Evolutionary conservation across 1,284 basidiomycete species (phyloP).

Genomic region (Melampsora americana): DNA sequence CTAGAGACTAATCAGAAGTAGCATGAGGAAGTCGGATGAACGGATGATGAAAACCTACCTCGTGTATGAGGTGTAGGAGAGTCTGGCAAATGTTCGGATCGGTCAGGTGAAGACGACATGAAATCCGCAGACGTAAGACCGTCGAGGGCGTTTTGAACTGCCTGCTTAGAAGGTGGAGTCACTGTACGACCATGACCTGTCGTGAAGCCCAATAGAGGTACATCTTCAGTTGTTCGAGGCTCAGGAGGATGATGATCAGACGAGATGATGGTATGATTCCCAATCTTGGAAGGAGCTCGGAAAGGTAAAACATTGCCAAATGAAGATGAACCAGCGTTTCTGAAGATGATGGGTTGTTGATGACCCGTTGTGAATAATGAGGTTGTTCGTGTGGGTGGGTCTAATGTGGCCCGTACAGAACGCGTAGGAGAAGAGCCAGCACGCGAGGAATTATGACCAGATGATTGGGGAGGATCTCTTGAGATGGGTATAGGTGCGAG

Average conservation of each 20-base stretch:
- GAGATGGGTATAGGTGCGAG: not conserved
- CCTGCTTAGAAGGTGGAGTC: conserved; percentile 15
- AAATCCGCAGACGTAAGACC: conserved; percentile 4
- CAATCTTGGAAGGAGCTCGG: not conserved
- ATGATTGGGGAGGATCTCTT: not conserved
- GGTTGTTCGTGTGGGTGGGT: not conserved
- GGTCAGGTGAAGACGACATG: conserved; percentile 10
- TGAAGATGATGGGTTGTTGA: conserved; percentile 6
- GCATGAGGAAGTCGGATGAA: too few species aligned
- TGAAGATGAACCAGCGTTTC: not conserved
- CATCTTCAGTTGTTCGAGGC: not conserved
- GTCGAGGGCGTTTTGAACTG: conserved; percentile 27
- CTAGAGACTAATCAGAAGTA: too few species aligned
- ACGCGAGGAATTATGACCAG: not conserved
- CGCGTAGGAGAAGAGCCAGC: not conserved
- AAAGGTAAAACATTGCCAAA: not conserved
- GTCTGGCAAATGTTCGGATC: conserved; percentile 10
- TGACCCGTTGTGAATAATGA: conserved; percentile 3
- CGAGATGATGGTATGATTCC: not conserved
- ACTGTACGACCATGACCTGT: conserved; percentile 19
- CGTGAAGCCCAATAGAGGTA: conserved; percentile 30
- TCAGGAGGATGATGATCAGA: conserved; percentile 5
- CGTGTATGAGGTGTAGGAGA: conserved; percentile 35
- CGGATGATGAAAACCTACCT: conserved; percentile 13
- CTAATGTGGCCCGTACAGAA: not conserved